phyloP scores from a whole-genome alignment of 371 early-diverging fungal genomes.

The Scutellospora calospora region DNA sequence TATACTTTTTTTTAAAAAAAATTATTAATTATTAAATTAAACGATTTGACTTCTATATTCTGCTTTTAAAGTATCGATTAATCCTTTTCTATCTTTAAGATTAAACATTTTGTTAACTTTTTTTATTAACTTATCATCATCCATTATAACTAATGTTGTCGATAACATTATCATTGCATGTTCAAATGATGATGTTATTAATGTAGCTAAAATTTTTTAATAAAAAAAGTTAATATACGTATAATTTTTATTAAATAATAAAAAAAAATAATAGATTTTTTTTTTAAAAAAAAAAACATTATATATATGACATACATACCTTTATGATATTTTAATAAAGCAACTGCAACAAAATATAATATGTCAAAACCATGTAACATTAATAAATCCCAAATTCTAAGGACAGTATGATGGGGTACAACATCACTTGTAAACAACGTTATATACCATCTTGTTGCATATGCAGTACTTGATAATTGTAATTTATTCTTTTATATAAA shows the following conservation, averaged over 20 bases:
- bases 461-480: constrained; percentile 61
- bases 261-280: background rate
- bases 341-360: constrained; percentile 65
- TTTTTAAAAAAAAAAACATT: constrained; percentile 5
- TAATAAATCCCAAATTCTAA: constrained; percentile 71
- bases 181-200: constrained; percentile 21
- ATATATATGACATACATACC: constrained; percentile 48
- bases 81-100: background rate
- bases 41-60: constrained; percentile 19
- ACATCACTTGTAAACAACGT: constrained; percentile 70
- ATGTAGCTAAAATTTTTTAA: background rate
- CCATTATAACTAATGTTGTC: background rate
- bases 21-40: too few relatives aligned
- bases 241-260: background rate
- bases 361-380: constrained; percentile 67
- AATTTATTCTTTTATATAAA: constrained; percentile 51
- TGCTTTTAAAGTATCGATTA: constrained; percentile 4
- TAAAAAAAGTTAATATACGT: background rate
- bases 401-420: constrained; percentile 62
- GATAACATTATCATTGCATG: background rate
- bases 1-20: too few relatives aligned
- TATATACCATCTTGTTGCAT: constrained; percentile 73
- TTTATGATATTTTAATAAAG: constrained; percentile 63
- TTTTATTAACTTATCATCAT: constrained; percentile 19
- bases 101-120: constrained; percentile 4